Base-by-base conservation (phyloP, 1,139 yeast species). In the Lodderomyces orthopsilosis region DNA sequence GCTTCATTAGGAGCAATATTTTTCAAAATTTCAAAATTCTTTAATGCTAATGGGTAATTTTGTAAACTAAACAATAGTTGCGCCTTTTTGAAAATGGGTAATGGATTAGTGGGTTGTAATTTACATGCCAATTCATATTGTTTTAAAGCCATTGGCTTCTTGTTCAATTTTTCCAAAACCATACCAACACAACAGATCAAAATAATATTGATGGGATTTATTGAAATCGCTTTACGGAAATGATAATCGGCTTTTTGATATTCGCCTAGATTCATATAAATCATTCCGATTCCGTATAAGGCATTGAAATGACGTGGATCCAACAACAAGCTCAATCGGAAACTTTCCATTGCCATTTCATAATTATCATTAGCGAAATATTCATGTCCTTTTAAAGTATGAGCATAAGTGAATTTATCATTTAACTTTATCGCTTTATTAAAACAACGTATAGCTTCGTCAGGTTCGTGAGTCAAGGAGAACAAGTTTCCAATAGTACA, bases 281-380 rank as follows among this genome's bases (percentile, higher is more conserved):
- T 95, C 95, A 90, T 90, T 6, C 98, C 98, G 46, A 94, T 78
- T 18, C 98, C 98, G 57, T 93, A 94, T 57, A 93, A 81, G 0
- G 98, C 98, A 64, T 93, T 93, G 62, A 91, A 93, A 61, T 90
- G 97, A 46, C 93, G 75, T 40, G 84, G 75, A 56, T 93, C 96
- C 37, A 83, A 75, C 14, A 85, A 67, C 38, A 93, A 73, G 8
- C 97, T 94, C 48, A 76, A 72, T 34, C 97, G 68, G 72, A 90
- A 94, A 50, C 88, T 81, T 47, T 85, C 89, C 50, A 87, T 76
- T 0, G 98, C 98, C 63, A 83, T 80, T 58, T 91, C 97, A 63
- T 85, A 88, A 40, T 95, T 90, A 63, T 94, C 98, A 56, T 81
- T 88, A 5, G 93, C 79, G 35, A 89, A 82, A 57, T 79, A 82